These are phyloP conservation scores for Cladosporium cucumerinum DNA, from an alignment of 2,329 filamentous ascomycete species.

Conservation along the genomic window DNA sequence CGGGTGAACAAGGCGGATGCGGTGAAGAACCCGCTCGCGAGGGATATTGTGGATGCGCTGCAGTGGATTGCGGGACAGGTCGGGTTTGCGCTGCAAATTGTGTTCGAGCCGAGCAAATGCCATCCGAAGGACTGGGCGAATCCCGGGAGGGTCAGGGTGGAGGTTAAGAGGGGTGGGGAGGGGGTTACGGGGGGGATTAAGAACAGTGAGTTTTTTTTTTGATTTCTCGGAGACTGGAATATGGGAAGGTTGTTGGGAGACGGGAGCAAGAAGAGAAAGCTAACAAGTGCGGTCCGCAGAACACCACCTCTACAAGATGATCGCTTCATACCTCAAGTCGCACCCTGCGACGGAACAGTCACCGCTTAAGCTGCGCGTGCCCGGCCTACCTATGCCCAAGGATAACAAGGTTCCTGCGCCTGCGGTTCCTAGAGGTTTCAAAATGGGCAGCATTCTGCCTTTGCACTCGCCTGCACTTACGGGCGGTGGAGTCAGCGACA, in stretches of 20 bases:
- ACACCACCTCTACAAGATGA: conserved; percentile 80
- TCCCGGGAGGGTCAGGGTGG: conserved; percentile 80
- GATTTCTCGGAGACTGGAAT: not conserved
- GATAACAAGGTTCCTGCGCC: conserved; percentile 54
- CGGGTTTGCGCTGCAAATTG: conserved; percentile 54
- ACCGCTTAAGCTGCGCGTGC: conserved; percentile 68
- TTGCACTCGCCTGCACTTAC: conserved; percentile 86
- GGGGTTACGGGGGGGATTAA: conserved; percentile 52
- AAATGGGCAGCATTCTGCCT: conserved; percentile 78
- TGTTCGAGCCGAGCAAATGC: conserved; percentile 86
- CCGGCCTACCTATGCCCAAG: conserved; percentile 69
- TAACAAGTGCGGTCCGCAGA: conserved; percentile 49
- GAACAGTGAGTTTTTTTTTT: conserved; percentile 54
- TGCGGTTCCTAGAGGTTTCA: conserved; percentile 75
- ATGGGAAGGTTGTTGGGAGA: no score
- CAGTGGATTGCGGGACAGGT: conserved; percentile 51
- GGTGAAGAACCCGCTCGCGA: conserved; percentile 79
- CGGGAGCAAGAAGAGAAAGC: not conserved
- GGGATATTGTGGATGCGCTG: conserved; percentile 85
- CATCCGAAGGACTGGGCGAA: conserved; percentile 99
- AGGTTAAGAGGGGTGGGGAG: conserved; percentile 62
- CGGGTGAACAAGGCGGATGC: conserved; percentile 71
- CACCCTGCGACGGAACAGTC: conserved; percentile 74
- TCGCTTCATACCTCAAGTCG: conserved; percentile 70
- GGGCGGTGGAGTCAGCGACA: conserved; percentile 89